These are phyloP conservation scores for Aspergillus quadricinctus DNA, from an alignment of 2,329 filamentous ascomycete genomes.

Conservation along the genomic window DNA sequence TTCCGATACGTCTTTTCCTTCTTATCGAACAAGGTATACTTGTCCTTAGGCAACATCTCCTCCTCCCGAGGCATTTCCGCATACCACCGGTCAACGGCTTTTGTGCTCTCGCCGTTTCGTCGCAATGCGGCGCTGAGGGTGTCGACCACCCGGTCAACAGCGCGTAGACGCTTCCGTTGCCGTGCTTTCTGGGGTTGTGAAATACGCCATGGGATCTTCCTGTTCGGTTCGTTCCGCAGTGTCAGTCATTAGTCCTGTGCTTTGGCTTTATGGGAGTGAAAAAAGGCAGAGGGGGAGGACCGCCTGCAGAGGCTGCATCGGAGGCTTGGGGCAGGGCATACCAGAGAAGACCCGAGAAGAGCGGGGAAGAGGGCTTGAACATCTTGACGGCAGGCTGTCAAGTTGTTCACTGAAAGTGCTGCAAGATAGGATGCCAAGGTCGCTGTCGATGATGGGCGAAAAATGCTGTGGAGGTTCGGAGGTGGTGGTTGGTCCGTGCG, in stretches of 20 bases:
- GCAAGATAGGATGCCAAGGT: constrained; percentile 4
- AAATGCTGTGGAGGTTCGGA: constrained; percentile 17
- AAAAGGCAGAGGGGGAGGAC: neutral
- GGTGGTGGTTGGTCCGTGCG: constrained; percentile 17
- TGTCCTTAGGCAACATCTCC: constrained; percentile 94
- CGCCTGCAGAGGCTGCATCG: neutral
- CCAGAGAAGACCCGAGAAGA: constrained; percentile 81
- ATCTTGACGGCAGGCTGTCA: constrained; percentile 47
- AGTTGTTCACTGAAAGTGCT: constrained; percentile 7
- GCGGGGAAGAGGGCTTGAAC: constrained; percentile 75
- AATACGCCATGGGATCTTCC: constrained; percentile 97
- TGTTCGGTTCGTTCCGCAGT: constrained; percentile 30
- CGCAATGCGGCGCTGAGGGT: constrained; percentile 74
- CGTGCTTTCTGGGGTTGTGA: constrained; percentile 86
- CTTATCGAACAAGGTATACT: constrained; percentile 96
- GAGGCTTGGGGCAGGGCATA: constrained; percentile 37
- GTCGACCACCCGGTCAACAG: constrained; percentile 82
- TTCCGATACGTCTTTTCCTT: constrained; percentile 96
- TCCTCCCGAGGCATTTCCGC: constrained; percentile 90
- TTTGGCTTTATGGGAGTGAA: neutral
- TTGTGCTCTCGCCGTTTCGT: constrained; percentile 64
- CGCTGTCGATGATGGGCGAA: constrained; percentile 9
- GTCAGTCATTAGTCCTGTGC: neutral
- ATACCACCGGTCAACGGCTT: constrained; percentile 86
- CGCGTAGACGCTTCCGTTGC: constrained; percentile 75